Conservation (phyloP, 768 basidiomycete species). For the Suillus placidus region DNA sequence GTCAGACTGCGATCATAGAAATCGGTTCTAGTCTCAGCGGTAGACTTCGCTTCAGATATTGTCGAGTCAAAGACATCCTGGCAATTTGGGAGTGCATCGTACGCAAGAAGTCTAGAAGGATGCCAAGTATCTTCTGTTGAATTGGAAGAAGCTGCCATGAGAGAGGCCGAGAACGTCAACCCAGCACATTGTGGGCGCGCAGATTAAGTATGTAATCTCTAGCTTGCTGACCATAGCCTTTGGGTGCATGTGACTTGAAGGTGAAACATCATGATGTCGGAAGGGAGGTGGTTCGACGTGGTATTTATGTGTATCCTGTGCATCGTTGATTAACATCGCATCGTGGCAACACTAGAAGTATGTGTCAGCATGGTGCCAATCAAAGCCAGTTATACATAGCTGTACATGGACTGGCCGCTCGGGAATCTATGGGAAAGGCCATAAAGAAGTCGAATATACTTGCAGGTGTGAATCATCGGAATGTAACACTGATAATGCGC, state of each 20-base stretch:
- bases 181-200: not conserved
- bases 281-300: not conserved
- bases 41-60: not conserved
- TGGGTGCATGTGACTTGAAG: not conserved
- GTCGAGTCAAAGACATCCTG: not conserved
- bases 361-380: too few species aligned
- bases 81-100: not conserved
- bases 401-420: too few species aligned
- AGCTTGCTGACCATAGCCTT: not conserved
- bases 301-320: not conserved
- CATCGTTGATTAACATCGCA: too few species aligned
- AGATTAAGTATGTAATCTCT: not conserved
- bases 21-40: conserved; percentile 21
- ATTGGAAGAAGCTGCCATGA: not conserved
- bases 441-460: too few species aligned
- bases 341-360: too few species aligned
- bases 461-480: too few species aligned
- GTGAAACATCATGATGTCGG: not conserved
- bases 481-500: too few species aligned
- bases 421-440: too few species aligned
- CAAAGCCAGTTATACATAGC: too few species aligned
- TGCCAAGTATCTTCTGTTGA: not conserved
- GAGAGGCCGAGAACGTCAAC: too few species aligned
- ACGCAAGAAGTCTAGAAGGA: not conserved
- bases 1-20: conserved; percentile 31